Percentiles rank a stretch among this genome's conserved stretches.
These are phyloP conservation scores for Suillus decipiens DNA, from an alignment of 768 basidiomycete genomes.

Conservation along the genomic window DNA sequence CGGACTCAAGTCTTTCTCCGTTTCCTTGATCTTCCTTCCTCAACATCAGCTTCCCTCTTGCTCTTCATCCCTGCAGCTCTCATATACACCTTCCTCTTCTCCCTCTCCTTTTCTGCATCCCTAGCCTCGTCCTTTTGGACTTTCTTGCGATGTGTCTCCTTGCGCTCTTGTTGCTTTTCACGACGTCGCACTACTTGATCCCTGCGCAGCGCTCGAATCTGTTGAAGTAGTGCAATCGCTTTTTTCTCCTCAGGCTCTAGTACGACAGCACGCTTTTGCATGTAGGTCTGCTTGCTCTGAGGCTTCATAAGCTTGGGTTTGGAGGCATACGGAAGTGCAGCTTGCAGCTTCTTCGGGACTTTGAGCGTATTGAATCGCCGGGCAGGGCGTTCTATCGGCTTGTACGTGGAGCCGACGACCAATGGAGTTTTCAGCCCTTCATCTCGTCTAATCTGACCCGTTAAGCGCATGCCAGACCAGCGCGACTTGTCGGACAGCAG, in stretches of 20 bases:
- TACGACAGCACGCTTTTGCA: constrained; percentile 93
- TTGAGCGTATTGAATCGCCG: constrained; percentile 91
- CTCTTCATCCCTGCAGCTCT: constrained; percentile 66
- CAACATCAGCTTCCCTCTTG: constrained; percentile 62
- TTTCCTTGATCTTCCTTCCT: constrained; percentile 60
- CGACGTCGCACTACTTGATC: constrained; percentile 78
- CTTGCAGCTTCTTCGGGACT: constrained; percentile 88
- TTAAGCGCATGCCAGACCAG: constrained; percentile 96
- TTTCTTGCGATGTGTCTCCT: constrained; percentile 68
- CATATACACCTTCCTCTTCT: constrained; percentile 79
- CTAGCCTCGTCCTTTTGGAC: constrained; percentile 65
- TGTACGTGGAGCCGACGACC: constrained; percentile 86
- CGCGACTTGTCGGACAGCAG: constrained; percentile 77
- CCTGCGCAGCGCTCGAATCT: constrained; percentile 89
- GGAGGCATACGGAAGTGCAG: constrained; percentile 85
- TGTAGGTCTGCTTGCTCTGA: constrained; percentile 77
- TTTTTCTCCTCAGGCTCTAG: constrained; percentile 95
- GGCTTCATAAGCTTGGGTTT: constrained; percentile 85
- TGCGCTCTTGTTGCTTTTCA: constrained; percentile 86
- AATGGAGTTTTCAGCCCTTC: constrained; percentile 81
- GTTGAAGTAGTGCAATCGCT: constrained; percentile 88
- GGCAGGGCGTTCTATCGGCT: constrained; percentile 71
- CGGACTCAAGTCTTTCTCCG: constrained; percentile 44
- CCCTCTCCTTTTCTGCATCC: constrained; percentile 69
- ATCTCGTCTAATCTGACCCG: constrained; percentile 88